Evolutionary conservation across 2,329 filamentous ascomycete species (phyloP).

Genomic region (Aaosphaeria pasadenensis): DNA sequence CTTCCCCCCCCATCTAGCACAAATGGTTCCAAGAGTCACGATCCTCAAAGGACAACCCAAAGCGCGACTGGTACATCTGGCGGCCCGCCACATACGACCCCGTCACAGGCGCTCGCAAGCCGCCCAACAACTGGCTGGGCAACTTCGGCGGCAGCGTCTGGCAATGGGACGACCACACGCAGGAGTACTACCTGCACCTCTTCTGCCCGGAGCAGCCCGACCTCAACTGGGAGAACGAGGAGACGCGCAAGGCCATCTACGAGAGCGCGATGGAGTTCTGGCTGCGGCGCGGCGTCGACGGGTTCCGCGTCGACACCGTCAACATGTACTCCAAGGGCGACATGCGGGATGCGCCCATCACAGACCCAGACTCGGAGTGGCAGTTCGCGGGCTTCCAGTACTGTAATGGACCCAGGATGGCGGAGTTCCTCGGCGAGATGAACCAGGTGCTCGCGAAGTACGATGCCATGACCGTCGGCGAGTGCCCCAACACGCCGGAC

Average conservation of each 20-base stretch:
- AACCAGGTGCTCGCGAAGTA: slow-evolving; percentile 57
- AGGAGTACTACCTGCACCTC: slow-evolving; percentile 74
- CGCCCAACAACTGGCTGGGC: slow-evolving; percentile 73
- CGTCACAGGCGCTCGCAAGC: slow-evolving; percentile 58
- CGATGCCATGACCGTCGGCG: slow-evolving; percentile 68
- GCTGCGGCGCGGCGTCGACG: slow-evolving; percentile 66
- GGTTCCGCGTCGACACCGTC: slow-evolving; percentile 40
- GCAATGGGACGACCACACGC: slow-evolving; percentile 69
- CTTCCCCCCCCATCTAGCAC: slow-evolving; percentile 32
- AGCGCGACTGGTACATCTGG: slow-evolving; percentile 59
- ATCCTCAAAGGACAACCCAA: slow-evolving; percentile 47
- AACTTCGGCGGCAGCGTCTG: slow-evolving; percentile 62
- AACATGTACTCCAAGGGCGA: slow-evolving; percentile 38
- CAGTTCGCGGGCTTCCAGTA: slow-evolving; percentile 49
- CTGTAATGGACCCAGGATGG: slow-evolving; percentile 66
- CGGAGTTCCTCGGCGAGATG: slow-evolving; percentile 68
- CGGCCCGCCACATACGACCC: slow-evolving; percentile 37
- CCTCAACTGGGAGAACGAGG: slow-evolving; percentile 77
- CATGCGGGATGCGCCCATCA: slow-evolving; percentile 31
- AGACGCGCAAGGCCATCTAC: slow-evolving; percentile 67
- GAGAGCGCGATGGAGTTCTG: slow-evolving; percentile 70
- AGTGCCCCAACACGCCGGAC: slow-evolving; percentile 63
- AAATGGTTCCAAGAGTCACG: slow-evolving; percentile 58
- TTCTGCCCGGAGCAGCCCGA: slow-evolving; percentile 77
- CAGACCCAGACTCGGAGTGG: slow-evolving; percentile 28